Base-by-base conservation (phyloP, 805 yeast species). In the Lipomyces starkeyi region DNA sequence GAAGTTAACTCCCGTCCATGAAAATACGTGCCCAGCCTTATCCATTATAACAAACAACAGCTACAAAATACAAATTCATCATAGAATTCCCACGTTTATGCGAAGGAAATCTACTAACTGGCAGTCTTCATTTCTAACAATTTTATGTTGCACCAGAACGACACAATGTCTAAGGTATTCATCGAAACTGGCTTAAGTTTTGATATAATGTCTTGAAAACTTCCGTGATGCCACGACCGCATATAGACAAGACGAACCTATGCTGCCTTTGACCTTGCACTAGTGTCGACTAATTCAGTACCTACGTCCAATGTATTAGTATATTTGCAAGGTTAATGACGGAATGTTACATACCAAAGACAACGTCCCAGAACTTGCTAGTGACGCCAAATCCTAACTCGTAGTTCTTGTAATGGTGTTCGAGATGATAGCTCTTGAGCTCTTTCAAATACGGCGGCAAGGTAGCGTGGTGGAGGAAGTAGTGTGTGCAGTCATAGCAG, bases 301-400 rank as follows among this genome's bases (percentile, higher is more conserved):
- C 69, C 69, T 65, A 25, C 2, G 49, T 13, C n/a, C n/a, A 32
- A 37, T 22, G 29, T n/a, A 5, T n/a, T 13, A 25, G 20, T 17
- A 5, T 7, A 22, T 14, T 8, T 11, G 4, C 32, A 4, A 20
- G 14, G 13, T 20, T 35, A 43, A 11, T 11, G 20, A 52, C 14
- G 27, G 43, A 34, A 59, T 9, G 35, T 1, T 20, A 54, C 62
- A 27, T 94, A 67, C 90, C 91, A 78, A 95, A 95, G 11, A 95
- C 91, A 34, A 81, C 85, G 79, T 95, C 99, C 99, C 99, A 95
- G 80, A 91, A 91, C 80, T 86, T 88, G 70, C 93, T 86, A 37
- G 98, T 92, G 71, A 95, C 98, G 73, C 99, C 99, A 74, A 93
- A 95, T 0, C 98, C 99, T 74, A 93, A 82, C 80, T 96, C 97